Conservation (phyloP, 345 rosid species). For the Conringia planisiliqua region DNA sequence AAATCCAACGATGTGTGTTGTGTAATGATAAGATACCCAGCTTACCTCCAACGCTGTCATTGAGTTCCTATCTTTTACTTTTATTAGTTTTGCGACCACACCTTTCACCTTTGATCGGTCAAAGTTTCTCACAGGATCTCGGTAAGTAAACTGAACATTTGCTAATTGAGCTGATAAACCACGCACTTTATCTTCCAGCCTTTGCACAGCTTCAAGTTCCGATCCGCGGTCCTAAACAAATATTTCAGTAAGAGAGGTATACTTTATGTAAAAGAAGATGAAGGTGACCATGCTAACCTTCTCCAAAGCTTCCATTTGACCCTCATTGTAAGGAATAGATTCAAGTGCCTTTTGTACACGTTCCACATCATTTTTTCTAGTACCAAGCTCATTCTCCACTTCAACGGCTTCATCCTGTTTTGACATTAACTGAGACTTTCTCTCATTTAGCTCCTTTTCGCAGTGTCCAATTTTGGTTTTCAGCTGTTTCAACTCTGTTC, state of each 20-base stretch:
- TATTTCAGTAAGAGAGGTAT: conserved; percentile 19
- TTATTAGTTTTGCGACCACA: conserved; percentile 85
- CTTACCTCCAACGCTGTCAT: conserved; percentile 94
- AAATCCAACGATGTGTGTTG: conserved; percentile 3
- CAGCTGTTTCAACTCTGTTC: conserved; percentile 82
- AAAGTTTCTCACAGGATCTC: conserved; percentile 83
- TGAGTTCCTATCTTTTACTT: conserved; percentile 75
- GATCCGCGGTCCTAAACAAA: conserved; percentile 63
- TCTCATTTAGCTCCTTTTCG: conserved; percentile 82
- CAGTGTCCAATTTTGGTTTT: conserved; percentile 80
- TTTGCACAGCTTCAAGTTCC: conserved; percentile 64
- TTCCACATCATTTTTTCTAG: conserved; percentile 68
- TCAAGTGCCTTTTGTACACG: conserved; percentile 49
- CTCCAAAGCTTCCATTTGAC: conserved; percentile 86
- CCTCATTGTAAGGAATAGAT: conserved; percentile 65
- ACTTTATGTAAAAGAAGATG: not conserved
- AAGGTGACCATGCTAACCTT: conserved; percentile 49
- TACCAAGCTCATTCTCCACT: conserved; percentile 67
- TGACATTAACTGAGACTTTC: conserved; percentile 60
- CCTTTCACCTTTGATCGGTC: conserved; percentile 96
- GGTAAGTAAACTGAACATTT: conserved; percentile 78
- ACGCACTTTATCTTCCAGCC: conserved; percentile 72
- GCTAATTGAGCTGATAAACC: conserved; percentile 69
- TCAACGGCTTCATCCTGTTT: conserved; percentile 77
- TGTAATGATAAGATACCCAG: not conserved